These are phyloP conservation scores for Ophiocordyceps camponoti-leonardi DNA, from an alignment of 2,329 filamentous ascomycete genomes.

Conservation along the genomic window DNA sequence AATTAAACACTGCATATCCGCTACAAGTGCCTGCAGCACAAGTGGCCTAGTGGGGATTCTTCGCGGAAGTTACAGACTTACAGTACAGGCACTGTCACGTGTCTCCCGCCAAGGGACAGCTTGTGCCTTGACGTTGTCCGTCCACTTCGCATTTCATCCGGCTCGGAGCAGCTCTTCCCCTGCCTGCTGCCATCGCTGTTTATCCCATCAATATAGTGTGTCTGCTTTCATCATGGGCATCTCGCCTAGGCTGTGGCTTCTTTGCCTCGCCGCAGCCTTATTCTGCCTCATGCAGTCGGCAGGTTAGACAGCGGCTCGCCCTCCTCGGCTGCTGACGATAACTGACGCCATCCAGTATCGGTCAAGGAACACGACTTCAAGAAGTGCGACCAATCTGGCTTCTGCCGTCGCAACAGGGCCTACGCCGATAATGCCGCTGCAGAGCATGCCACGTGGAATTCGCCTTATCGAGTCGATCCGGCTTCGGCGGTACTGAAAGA, in stretches of 20 bases:
- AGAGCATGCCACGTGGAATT: constrained; percentile 50
- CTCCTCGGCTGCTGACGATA: background rate
- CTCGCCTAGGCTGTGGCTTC: constrained; percentile 27
- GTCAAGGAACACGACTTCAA: constrained; percentile 98
- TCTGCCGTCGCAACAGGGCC: constrained; percentile 87
- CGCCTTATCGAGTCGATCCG: constrained; percentile 63
- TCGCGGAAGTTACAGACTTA: background rate
- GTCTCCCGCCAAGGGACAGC: background rate
- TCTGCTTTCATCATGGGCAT: constrained; percentile 28
- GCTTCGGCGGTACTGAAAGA: constrained; percentile 60
- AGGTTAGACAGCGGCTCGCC: constrained; percentile 28
- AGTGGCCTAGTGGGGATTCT: background rate
- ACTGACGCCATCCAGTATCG: constrained; percentile 33
- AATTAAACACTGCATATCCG: too few species aligned
- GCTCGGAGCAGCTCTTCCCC: background rate
- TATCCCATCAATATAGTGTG: constrained; percentile 2
- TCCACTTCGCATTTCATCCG: background rate
- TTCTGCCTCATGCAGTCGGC: constrained; percentile 44
- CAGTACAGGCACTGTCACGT: background rate
- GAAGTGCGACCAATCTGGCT: constrained; percentile 86
- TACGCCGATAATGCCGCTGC: constrained; percentile 64
- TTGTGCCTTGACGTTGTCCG: background rate
- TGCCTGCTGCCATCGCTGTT: background rate
- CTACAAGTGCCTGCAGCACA: too few species aligned
- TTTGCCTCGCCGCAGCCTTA: constrained; percentile 41